A percentile compares a stretch with the other conserved stretches of the same genome.
Evolutionary conservation across 768 basidiomycete genomes (phyloP).

Genomic region (Pisolithus albus): DNA sequence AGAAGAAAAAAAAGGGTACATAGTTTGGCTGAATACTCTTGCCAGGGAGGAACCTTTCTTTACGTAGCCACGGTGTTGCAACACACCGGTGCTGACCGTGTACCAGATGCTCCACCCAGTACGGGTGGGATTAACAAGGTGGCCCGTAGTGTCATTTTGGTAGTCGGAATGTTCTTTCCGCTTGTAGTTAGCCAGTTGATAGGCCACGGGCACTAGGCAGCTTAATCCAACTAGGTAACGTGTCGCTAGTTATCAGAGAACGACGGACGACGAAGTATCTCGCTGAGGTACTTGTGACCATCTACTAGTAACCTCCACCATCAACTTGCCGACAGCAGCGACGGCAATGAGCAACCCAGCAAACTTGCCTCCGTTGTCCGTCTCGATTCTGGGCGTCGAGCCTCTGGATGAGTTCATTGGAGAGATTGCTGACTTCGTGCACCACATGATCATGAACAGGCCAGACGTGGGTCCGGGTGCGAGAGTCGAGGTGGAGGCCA

Average conservation of each 20-base stretch:
- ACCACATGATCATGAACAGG: slow-evolving; percentile 57
- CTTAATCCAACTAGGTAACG: not conserved
- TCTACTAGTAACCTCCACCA: slow-evolving; percentile 27
- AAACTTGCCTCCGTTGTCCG: slow-evolving; percentile 55
- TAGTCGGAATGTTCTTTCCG: slow-evolving; percentile 68
- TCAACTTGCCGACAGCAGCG: slow-evolving; percentile 23
- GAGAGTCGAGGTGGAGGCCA: slow-evolving; percentile 83
- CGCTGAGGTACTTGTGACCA: slow-evolving; percentile 17
- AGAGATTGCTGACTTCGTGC: slow-evolving; percentile 85
- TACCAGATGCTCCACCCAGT: slow-evolving; percentile 17
- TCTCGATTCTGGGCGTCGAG: slow-evolving; percentile 82
- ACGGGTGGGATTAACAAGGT: slow-evolving; percentile 39
- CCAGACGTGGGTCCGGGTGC: slow-evolving; percentile 44
- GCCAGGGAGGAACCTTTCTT: slow-evolving; percentile 85
- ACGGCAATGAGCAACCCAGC: slow-evolving; percentile 23
- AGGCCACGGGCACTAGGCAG: slow-evolving; percentile 48
- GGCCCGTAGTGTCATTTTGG: slow-evolving; percentile 46
- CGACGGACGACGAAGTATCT: too few relatives aligned
- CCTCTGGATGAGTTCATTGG: slow-evolving; percentile 91
- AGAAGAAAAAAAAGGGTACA: slow-evolving; percentile 1
- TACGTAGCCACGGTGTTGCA: slow-evolving; percentile 93
- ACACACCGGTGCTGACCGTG: slow-evolving; percentile 53
- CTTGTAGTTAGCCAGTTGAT: slow-evolving; percentile 51
- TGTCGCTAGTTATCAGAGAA: too few relatives aligned
- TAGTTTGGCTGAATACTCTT: not conserved